Conservation (phyloP, 352 stramenopile species). For the Pythium aphanidermatum region DNA sequence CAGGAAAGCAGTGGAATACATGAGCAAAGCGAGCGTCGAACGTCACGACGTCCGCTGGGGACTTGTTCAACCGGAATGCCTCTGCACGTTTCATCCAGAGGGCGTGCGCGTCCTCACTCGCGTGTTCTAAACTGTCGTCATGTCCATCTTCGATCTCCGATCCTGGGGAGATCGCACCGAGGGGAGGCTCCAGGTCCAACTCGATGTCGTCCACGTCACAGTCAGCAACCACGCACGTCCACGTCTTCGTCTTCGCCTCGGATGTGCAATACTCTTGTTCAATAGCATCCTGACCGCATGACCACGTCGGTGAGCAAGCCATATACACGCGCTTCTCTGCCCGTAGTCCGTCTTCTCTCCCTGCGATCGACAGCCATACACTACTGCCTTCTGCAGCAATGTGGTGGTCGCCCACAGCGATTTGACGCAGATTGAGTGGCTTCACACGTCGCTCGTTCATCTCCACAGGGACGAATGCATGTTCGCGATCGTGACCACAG, state of each 20-base stretch:
- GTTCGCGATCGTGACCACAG: constrained; percentile 39
- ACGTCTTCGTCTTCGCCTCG: constrained; percentile 7
- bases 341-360: constrained; percentile 4
- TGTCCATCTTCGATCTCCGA: background rate
- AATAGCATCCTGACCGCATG: constrained; percentile 24
- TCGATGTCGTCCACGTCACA: constrained; percentile 53
- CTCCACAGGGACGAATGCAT: constrained; percentile 53
- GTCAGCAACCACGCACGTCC: constrained; percentile 37
- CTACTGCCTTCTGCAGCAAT: constrained; percentile 53
- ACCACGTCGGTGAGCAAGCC: constrained; percentile 20
- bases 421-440: constrained; percentile 30
- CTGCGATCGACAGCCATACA: constrained; percentile 44
- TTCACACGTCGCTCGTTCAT: constrained; percentile 3
- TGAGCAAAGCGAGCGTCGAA: constrained; percentile 15
- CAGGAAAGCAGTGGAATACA: constrained; percentile 13
- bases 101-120: background rate
- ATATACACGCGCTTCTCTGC: constrained; percentile 13
- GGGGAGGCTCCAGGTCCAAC: constrained; percentile 5
- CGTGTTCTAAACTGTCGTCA: background rate
- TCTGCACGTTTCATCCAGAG: constrained; percentile 11
- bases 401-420: constrained; percentile 51
- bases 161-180: too few relatives aligned
- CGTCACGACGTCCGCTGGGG: background rate
- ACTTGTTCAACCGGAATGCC: constrained; percentile 5
- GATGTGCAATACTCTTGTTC: constrained; percentile 7